Evolutionary conservation across 257 asterid species (phyloP).

Genomic region (Ajuga chamaepitys): DNA sequence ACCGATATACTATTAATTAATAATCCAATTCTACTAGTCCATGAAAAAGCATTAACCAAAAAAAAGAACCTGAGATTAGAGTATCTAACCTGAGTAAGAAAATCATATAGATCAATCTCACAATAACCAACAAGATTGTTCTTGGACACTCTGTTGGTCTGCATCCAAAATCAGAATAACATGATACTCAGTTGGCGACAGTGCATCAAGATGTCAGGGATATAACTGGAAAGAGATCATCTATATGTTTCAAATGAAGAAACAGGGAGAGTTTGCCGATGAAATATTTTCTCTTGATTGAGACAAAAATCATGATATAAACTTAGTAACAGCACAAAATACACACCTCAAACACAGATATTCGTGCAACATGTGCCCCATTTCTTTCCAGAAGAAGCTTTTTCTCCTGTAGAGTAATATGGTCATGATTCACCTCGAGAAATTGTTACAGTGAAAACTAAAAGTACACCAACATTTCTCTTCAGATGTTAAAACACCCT

Average conservation of each 20-base stretch:
- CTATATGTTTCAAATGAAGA: neutral
- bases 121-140: conserved; percentile 85
- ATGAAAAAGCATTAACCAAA: conserved; percentile 1
- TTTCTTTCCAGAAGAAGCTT: conserved; percentile 82
- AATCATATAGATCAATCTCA: conserved; percentile 83
- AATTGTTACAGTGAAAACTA: neutral
- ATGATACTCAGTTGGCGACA: conserved; percentile 15
- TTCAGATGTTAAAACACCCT: neutral
- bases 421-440: conserved; percentile 4
- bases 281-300: conserved; percentile 3
- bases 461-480: neutral
- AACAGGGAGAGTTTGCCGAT: neutral
- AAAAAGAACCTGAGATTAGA: neutral
- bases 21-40: conserved; percentile 7
- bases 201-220: conserved; percentile 6
- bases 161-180: conserved; percentile 31
- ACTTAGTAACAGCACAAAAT: neutral
- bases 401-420: conserved; percentile 58
- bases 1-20: conserved; percentile 5
- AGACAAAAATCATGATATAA: conserved; percentile 1
- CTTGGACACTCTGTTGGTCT: conserved; percentile 82
- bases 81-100: conserved; percentile 66
- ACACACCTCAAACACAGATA: conserved; percentile 89
- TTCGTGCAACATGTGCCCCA: conserved; percentile 85
- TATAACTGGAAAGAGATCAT: neutral